Percentiles rank a stretch among this genome's conserved stretches.
Evolutionary conservation across 2,329 filamentous ascomycete genomes (phyloP).

Genomic region (Dactylellina parvicollis): DNA sequence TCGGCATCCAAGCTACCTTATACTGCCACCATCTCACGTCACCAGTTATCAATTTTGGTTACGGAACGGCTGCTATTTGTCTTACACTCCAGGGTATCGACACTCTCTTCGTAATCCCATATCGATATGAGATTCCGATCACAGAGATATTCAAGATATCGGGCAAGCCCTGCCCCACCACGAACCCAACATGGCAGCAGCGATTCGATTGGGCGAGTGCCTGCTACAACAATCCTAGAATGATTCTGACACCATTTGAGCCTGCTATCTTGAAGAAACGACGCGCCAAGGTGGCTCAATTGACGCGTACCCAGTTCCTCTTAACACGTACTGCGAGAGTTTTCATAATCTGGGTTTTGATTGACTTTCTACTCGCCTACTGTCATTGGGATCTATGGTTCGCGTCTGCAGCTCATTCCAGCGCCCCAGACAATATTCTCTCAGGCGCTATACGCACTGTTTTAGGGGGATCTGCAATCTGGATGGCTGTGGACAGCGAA

Average conservation of each 20-base stretch:
- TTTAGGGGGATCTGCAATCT: conserved; percentile 36
- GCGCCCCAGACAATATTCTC: conserved; percentile 16
- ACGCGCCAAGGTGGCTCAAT: conserved; percentile 13
- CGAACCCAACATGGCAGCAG: conserved; percentile 40
- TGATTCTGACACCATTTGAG: conserved; percentile 41
- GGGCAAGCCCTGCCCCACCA: conserved; percentile 16
- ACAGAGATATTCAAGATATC: conserved; percentile 31
- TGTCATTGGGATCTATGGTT: conserved; percentile 45
- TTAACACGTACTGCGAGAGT: conserved; percentile 1
- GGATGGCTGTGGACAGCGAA: conserved; percentile 37
- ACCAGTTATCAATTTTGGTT: conserved; percentile 42
- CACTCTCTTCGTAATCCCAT: conserved; percentile 38
- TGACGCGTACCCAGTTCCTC: conserved; percentile 20
- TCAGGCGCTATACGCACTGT: conserved; percentile 10
- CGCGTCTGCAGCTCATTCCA: not conserved
- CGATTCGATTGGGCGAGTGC: conserved; percentile 47
- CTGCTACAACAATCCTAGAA: conserved; percentile 40
- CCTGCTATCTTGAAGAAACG: conserved; percentile 28
- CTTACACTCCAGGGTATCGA: conserved; percentile 44
- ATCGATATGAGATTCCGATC: conserved; percentile 38
- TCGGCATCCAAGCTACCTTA: conserved; percentile 35
- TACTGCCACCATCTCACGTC: conserved; percentile 45
- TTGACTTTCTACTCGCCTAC: conserved; percentile 41
- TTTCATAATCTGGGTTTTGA: conserved; percentile 31
- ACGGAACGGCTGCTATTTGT: conserved; percentile 36